phyloP scores from a whole-genome alignment of 2,329 filamentous ascomycete genomes.

The Scorias spongiosa region DNA sequence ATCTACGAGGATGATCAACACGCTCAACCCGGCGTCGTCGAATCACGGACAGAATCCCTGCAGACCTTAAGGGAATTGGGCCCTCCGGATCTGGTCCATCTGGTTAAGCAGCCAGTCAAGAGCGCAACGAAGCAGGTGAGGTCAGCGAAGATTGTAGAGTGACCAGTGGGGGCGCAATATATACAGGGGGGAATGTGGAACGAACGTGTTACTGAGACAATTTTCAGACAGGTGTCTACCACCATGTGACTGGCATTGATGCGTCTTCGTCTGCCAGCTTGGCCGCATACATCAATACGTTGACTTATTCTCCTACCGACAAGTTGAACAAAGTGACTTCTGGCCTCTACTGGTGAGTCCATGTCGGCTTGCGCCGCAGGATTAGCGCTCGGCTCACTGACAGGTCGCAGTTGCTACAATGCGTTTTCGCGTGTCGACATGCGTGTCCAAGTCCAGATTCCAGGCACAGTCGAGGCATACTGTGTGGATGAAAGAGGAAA shows the following conservation, averaged over 20 bases:
- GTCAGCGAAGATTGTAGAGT: conserved; percentile 1
- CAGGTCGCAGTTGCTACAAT: conserved; percentile 67
- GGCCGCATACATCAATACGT: conserved; percentile 94
- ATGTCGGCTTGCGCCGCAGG: neutral
- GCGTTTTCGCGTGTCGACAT: conserved; percentile 95
- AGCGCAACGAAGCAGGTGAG: conserved; percentile 41
- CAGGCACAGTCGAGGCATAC: conserved; percentile 90
- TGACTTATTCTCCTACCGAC: conserved; percentile 78
- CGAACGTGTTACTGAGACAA: conserved; percentile 3
- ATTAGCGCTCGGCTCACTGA: too few relatives aligned
- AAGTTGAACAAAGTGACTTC: conserved; percentile 82
- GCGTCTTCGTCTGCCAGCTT: conserved; percentile 94
- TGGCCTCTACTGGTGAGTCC: conserved; percentile 72
- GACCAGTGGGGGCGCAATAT: neutral
- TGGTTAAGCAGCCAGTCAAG: conserved; percentile 62
- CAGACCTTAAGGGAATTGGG: conserved; percentile 79
- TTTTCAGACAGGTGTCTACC: conserved; percentile 71
- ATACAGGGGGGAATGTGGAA: neutral
- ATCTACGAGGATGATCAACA: conserved; percentile 88
- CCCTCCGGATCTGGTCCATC: conserved; percentile 86
- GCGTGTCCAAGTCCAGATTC: conserved; percentile 95
- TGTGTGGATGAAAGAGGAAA: conserved; percentile 95
- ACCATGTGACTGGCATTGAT: conserved; percentile 94
- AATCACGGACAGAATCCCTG: conserved; percentile 81
- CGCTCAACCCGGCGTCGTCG: conserved; percentile 80